Percentiles rank a stretch among this genome's conserved stretches.
phyloP scores from a whole-genome alignment of 2,329 filamentous ascomycete species.

The Xylariaceae sp. region DNA sequence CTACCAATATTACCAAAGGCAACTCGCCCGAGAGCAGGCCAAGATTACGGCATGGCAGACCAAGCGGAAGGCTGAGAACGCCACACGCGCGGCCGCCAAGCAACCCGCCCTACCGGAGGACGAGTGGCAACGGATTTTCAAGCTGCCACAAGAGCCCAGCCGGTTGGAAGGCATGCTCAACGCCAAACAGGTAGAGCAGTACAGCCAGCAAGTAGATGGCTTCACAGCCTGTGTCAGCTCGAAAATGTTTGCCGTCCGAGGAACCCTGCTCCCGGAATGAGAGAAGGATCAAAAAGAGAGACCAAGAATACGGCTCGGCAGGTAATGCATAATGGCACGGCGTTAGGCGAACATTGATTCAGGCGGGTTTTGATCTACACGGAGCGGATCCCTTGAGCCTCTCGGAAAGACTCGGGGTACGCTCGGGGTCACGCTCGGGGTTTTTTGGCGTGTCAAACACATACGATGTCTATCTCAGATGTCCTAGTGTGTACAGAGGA shows the following conservation, averaged over 20 bases:
- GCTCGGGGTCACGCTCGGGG: no score
- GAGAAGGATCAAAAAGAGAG: slow-evolving; percentile 9
- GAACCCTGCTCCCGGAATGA: slow-evolving; percentile 59
- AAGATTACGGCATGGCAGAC: slow-evolving; percentile 97
- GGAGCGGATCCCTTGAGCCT: no score
- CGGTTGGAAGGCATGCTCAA: slow-evolving; percentile 91
- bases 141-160: slow-evolving; percentile 92
- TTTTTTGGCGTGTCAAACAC: no score
- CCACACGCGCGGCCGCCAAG: slow-evolving; percentile 77
- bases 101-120: slow-evolving; percentile 87
- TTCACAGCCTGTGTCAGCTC: slow-evolving; percentile 87
- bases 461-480: no score
- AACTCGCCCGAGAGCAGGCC: slow-evolving; percentile 86
- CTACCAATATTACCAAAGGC: slow-evolving; percentile 93
- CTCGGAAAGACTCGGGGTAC: no score
- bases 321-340: slow-evolving; percentile 33
- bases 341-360: slow-evolving; percentile 30
- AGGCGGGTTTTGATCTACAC: slow-evolving; percentile 21
- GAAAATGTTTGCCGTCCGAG: slow-evolving; percentile 97
- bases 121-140: slow-evolving; percentile 97
- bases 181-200: slow-evolving; percentile 94
- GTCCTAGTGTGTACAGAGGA: no score
- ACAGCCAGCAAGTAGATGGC: slow-evolving; percentile 92
- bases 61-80: slow-evolving; percentile 96
- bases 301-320: slow-evolving; percentile 15